Conservation (phyloP, 2,329 filamentous ascomycete genomes). For the Spiromastix sp. region DNA sequence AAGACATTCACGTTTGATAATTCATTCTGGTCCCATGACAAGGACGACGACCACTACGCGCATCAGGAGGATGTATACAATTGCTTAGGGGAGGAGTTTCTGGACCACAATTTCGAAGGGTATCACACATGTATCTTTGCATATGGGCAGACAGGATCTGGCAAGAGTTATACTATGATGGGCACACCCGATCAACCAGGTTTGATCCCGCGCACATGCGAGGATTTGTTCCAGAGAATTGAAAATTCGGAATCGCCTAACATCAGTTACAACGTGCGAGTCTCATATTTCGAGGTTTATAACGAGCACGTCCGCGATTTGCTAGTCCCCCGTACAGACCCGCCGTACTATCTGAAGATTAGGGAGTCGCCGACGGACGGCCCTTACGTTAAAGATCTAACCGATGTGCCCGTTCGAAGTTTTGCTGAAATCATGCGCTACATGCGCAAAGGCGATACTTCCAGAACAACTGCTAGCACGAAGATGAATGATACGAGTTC, state of each 20-base stretch:
- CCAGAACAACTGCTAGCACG: constrained; percentile 80
- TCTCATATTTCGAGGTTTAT: constrained; percentile 98
- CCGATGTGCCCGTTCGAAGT: constrained; percentile 81
- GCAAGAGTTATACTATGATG: constrained; percentile 99
- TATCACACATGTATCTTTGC: constrained; percentile 99
- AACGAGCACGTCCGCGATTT: constrained; percentile 97
- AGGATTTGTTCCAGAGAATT: constrained; percentile 91
- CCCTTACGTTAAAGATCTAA: constrained; percentile 93
- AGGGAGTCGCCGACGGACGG: constrained; percentile 90
- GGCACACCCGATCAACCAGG: constrained; percentile 74
- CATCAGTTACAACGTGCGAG: constrained; percentile 92
- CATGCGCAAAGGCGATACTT: constrained; percentile 83
- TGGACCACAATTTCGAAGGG: constrained; percentile 98
- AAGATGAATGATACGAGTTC: constrained; percentile 99
- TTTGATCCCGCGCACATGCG: constrained; percentile 87
- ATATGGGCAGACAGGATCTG: constrained; percentile 93
- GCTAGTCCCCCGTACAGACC: constrained; percentile 66
- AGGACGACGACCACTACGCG: constrained; percentile 72
- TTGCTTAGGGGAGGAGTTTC: constrained; percentile 85
- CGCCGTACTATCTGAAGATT: constrained; percentile 91
- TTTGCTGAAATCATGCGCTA: constrained; percentile 78
- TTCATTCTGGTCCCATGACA: constrained; percentile 93
- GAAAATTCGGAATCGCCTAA: constrained; percentile 75
- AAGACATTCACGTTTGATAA: constrained; percentile 94
- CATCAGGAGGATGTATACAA: constrained; percentile 91